Conservation (phyloP, 345 rosid genomes). For the Viola odorata region DNA sequence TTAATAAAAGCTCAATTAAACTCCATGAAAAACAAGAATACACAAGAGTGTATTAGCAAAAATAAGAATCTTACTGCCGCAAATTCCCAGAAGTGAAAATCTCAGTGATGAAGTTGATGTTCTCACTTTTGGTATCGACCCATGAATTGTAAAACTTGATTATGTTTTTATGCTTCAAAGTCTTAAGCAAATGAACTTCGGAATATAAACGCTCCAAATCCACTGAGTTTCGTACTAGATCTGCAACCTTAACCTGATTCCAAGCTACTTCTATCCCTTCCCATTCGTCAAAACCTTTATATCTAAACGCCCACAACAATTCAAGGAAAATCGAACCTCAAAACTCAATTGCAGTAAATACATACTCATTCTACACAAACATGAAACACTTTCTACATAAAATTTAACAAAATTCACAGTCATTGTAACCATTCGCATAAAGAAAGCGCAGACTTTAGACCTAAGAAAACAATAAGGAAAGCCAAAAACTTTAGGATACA, state of each 20-base stretch:
- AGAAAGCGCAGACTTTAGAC: neutral
- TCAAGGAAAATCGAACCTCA: constrained; percentile 30
- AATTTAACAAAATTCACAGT: neutral
- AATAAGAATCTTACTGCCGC: constrained; percentile 25
- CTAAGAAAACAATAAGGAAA: neutral
- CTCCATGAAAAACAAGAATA: neutral
- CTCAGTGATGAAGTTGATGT: constrained; percentile 34
- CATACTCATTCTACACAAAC: neutral
- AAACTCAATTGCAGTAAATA: constrained; percentile 2
- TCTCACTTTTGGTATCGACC: constrained; percentile 27
- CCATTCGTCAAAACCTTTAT: constrained; percentile 27
- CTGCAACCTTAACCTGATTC: constrained; percentile 29
- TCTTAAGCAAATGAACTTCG: constrained; percentile 26
- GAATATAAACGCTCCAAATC: constrained; percentile 26
- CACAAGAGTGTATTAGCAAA: neutral
- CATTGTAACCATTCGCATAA: neutral
- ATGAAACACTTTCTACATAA: neutral
- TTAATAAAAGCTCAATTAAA: neutral
- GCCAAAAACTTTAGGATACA: constrained; percentile 20
- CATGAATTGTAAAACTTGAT: constrained; percentile 31
- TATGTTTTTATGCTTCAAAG: constrained; percentile 27
- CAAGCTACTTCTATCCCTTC: constrained; percentile 38
- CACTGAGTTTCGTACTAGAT: constrained; percentile 17
- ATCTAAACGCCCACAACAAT: constrained; percentile 20
- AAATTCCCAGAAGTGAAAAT: constrained; percentile 34